Evolutionary conservation across 805 yeast species (phyloP), one percentile per base, ranked within the genome.

Genomic region (Saccharomycopsis malanga): DNA sequence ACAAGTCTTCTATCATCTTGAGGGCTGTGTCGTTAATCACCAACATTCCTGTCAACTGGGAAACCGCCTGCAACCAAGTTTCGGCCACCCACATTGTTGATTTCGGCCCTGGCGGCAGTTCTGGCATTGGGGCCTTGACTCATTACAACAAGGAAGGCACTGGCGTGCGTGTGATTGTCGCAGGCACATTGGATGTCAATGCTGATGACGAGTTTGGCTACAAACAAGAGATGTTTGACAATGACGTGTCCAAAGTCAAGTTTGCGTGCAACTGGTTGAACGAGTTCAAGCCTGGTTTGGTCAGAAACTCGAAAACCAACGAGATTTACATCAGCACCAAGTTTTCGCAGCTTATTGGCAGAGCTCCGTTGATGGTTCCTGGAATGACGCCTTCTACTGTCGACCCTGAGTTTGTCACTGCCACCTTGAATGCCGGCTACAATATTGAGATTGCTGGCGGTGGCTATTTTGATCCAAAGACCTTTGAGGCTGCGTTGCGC

Each of bases 351-450:
- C 75, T 93, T 58, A 70, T 93, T 54, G 95, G 97, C 53, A 85
- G 88, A 68, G 89, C 98, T 53, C 99, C 98, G 52, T 71, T 93
- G 57, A 83, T 94, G 83, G 93, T 93, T 57, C 96, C 99, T 34
- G 99, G 98, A 72, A 93, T 93, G 99, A 93, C 98, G 35, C 99
- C 99, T 63, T 79, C 95, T 38, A 93, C 98, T 27, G 97, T 89
- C 48, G 83, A 86, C 56, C 93, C 98, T 40, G 89, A 86, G 53
- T 89, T 93, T 59, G 94, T 93, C 49, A 83, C 95, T 53, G 95
- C 96, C 27, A 83, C 97, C 24, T 76, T 89, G 61, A 88, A 89
- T 63, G 88, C 98, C 43, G 99, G 99, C 53, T 93, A 89, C 71
- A 95, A 87, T 63, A 87, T 91, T 60, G 99, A 93, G 72, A 76